These are phyloP conservation scores for Cutaneotrichosporon cavernicola DNA, from an alignment of 1,284 basidiomycete genomes.

Conservation along the genomic window DNA sequence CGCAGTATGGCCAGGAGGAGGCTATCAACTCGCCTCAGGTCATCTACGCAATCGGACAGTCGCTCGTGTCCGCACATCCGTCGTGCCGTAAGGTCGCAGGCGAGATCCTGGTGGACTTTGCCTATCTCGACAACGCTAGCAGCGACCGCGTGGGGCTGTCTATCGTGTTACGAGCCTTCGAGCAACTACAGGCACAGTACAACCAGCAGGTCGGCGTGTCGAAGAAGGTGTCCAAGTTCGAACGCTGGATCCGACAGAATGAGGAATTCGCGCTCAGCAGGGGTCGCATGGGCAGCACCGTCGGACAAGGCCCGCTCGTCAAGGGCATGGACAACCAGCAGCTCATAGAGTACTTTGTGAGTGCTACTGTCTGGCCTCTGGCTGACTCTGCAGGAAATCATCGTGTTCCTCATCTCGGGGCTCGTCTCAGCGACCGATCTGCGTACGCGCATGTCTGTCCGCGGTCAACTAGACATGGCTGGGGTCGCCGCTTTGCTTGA, in stretches of 20 bases:
- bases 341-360: slow-evolving; percentile 44
- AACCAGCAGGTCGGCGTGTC: slow-evolving; percentile 46
- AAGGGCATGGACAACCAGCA: slow-evolving; percentile 49
- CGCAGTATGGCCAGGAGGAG: slow-evolving; percentile 70
- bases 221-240: slow-evolving; percentile 69
- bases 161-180: slow-evolving; percentile 56
- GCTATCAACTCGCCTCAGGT: slow-evolving; percentile 74
- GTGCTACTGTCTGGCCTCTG: slow-evolving; percentile 7
- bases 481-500: slow-evolving; percentile 74
- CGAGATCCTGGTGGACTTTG: slow-evolving; percentile 64
- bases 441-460: slow-evolving; percentile 40
- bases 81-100: slow-evolving; percentile 75
- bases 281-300: slow-evolving; percentile 91
- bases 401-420: slow-evolving; percentile 35
- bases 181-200: slow-evolving; percentile 45
- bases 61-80: slow-evolving; percentile 79
- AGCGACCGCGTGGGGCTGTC: slow-evolving; percentile 54
- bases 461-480: slow-evolving; percentile 79
- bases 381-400: slow-evolving; percentile 30
- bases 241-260: slow-evolving; percentile 85
- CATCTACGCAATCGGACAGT: slow-evolving; percentile 77
- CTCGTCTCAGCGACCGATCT: slow-evolving; percentile 44
- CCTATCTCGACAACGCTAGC: slow-evolving; percentile 50
- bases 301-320: slow-evolving; percentile 89
- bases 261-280: slow-evolving; percentile 75